These are phyloP conservation scores for Solanum rostratum DNA, from an alignment of 257 asterid genomes.

Conservation along the genomic window DNA sequence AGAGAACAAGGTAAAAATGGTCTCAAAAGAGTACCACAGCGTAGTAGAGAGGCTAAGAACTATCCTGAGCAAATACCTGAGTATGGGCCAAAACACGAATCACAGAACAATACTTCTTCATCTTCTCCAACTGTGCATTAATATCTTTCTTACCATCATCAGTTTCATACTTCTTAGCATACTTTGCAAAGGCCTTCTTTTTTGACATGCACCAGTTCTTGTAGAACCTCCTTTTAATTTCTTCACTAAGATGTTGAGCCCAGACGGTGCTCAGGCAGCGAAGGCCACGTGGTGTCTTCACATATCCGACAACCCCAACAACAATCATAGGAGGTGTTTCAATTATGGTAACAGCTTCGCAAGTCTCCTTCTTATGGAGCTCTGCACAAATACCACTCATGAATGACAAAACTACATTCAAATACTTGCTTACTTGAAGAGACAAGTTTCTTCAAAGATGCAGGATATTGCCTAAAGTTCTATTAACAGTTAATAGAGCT, in stretches of 20 bases:
- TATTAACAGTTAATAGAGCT: not conserved
- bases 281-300: constrained; percentile 70
- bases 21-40: not conserved
- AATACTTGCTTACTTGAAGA: not conserved
- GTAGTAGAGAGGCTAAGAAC: not conserved
- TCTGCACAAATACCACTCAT: constrained; percentile 18
- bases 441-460: not conserved
- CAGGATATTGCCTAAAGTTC: not conserved
- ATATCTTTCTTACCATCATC: constrained; percentile 63
- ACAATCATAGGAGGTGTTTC: constrained; percentile 78
- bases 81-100: constrained; percentile 74
- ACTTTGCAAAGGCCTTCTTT: constrained; percentile 64
- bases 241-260: constrained; percentile 83
- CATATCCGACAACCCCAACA: constrained; percentile 80
- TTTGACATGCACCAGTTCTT: constrained; percentile 71
- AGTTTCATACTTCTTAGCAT: constrained; percentile 43
- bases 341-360: constrained; percentile 72
- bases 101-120: constrained; percentile 61
- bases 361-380: constrained; percentile 79
- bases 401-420: not conserved
- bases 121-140: constrained; percentile 49
- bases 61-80: constrained; percentile 30
- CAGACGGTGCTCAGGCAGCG: constrained; percentile 63
- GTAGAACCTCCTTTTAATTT: constrained; percentile 65
- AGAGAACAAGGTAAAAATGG: not conserved